Conservation (phyloP, 176 grass and related monocot genomes). For the Bothriochloa decipiens region DNA sequence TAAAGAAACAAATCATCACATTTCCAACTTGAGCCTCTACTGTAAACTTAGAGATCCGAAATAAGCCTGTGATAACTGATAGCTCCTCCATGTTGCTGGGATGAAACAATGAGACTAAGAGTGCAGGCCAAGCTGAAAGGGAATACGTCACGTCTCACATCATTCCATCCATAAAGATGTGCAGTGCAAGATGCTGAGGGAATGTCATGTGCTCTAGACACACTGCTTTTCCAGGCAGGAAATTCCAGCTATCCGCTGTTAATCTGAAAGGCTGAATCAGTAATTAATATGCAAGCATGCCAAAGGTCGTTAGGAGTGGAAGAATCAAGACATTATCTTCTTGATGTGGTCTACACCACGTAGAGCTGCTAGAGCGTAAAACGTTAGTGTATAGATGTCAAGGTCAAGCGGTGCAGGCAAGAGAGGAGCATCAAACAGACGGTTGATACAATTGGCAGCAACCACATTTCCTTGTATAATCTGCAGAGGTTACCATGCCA, state of each 20-base stretch:
- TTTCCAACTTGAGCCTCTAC: constrained; percentile 31
- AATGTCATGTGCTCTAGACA: constrained; percentile 41
- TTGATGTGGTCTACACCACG: constrained; percentile 42
- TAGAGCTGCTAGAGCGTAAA: constrained; percentile 36
- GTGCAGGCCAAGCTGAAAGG: constrained; percentile 7
- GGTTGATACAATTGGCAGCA: constrained; percentile 2
- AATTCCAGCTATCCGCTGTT: constrained; percentile 41
- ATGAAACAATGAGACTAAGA: constrained; percentile 8
- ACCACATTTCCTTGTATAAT: constrained; percentile 1
- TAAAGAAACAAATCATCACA: constrained; percentile 1
- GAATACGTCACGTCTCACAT: constrained; percentile 39
- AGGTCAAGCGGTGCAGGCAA: constrained; percentile 17
- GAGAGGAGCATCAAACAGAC: constrained; percentile 8
- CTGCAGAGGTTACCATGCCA: neutral
- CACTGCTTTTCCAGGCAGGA: constrained; percentile 31
- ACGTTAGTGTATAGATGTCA: constrained; percentile 40
- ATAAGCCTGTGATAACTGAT: neutral
- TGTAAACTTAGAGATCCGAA: constrained; percentile 1
- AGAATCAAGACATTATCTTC: constrained; percentile 39
- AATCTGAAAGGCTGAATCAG: constrained; percentile 31
- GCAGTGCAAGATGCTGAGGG: constrained; percentile 37
- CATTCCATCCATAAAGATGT: constrained; percentile 41
- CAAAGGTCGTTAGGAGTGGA: constrained; percentile 22
- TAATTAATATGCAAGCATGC: neutral
- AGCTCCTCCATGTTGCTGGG: neutral